These are phyloP conservation scores for Porphyra umbilicalis DNA, from an alignment of 31 red algal genomes.

Conservation along the genomic window DNA sequence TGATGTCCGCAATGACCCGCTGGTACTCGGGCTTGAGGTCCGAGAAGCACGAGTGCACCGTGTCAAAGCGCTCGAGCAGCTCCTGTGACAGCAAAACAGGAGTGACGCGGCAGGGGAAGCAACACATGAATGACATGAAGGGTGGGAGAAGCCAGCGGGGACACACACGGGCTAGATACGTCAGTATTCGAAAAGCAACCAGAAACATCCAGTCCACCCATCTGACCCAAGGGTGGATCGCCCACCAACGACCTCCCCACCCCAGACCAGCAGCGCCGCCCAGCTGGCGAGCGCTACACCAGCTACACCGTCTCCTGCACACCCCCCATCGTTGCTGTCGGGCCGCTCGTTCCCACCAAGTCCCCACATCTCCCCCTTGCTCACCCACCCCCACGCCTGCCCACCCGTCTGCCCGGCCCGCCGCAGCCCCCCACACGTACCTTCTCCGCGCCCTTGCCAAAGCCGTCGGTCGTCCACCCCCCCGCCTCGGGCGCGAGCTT, in stretches of 20 bases:
- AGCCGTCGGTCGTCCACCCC: constrained; percentile 46
- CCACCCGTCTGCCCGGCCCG: too few species aligned
- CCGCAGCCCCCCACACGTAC: too few species aligned
- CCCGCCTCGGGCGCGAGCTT: constrained; percentile 10
- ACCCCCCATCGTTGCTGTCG: neutral
- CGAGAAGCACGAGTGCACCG: constrained; percentile 65
- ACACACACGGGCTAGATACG: too few species aligned
- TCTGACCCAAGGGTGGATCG: neutral
- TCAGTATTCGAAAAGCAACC: too few species aligned
- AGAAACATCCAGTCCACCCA: too few species aligned
- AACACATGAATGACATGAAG: too few species aligned
- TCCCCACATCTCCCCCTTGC: too few species aligned
- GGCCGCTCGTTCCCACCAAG: too few species aligned
- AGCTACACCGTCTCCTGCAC: neutral
- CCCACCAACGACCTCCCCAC: neutral
- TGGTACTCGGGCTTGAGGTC: constrained; percentile 54
- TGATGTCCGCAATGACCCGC: constrained; percentile 74
- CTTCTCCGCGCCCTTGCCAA: constrained; percentile 67
- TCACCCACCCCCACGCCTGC: too few species aligned
- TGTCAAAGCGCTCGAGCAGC: constrained; percentile 59
- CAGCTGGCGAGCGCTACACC: neutral
- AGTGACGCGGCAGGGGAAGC: neutral
- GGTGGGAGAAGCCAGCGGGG: constrained; percentile 9
- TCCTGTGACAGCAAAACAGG: neutral
- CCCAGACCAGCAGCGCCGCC: neutral